A percentile compares a stretch with the other conserved stretches of the same genome.
Evolutionary conservation across 176 grass and related monocot species (phyloP).

Genomic region (Bolboschoenus planiculmis): DNA sequence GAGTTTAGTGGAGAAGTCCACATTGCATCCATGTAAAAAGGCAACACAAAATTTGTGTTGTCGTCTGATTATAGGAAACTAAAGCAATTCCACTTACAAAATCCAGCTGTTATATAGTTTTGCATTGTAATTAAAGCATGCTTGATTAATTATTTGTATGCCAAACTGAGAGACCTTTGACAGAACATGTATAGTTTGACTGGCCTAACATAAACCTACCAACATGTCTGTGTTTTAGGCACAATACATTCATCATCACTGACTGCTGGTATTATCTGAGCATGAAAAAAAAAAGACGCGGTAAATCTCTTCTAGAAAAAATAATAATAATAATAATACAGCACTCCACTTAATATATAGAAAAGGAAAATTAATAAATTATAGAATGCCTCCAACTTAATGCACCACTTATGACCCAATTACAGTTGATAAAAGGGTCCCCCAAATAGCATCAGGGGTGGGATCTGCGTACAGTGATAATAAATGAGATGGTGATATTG

Average conservation of each 20-base stretch:
- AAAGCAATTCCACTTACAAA: conserved; percentile 18
- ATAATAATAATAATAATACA: background rate
- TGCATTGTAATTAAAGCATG: background rate
- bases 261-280: background rate
- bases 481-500: too few relatives aligned
- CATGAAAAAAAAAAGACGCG: background rate
- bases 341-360: background rate
- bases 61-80: conserved; percentile 3
- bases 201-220: background rate
- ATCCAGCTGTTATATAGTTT: conserved; percentile 13
- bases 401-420: too few relatives aligned
- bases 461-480: too few relatives aligned
- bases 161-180: background rate
- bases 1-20: conserved; percentile 12
- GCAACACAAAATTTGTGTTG: background rate
- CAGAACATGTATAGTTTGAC: background rate
- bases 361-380: too few relatives aligned
- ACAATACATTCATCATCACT: background rate
- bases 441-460: too few relatives aligned
- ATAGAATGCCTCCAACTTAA: too few relatives aligned
- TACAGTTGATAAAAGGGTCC: too few relatives aligned
- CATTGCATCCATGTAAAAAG: conserved; percentile 2
- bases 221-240: conserved; percentile 6
- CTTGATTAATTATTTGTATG: conserved; percentile 7
- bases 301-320: background rate